Base-by-base conservation (phyloP, 2,329 filamentous ascomycete genomes). In the Ophiocordyceps camponoti-floridani region DNA sequence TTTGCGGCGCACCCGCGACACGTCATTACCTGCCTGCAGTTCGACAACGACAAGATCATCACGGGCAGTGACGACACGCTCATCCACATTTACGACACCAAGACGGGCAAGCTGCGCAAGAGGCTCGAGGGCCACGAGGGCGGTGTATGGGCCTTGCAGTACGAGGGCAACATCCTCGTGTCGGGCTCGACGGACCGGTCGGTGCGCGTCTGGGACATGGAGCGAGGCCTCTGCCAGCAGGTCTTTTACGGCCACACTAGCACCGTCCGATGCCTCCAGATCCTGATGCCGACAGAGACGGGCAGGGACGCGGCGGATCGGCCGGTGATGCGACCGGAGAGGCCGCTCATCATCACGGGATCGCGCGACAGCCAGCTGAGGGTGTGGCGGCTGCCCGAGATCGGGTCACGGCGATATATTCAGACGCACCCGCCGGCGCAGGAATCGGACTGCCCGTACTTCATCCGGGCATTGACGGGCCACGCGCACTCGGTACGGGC, bases 181-280 rank as follows among this genome's bases (percentile, higher is more conserved):
- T 98, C 91, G 14, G 91, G 91, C 2, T 95, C 88, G 7, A 98
- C 91, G 0, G 91, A 98, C 62, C 75, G 91, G 42, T 94, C 91
- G 11, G 91, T 98, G n/a, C 79, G 91, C n/a, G 89, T 98, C 0
- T 98, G 91, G 91, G 89, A 98, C 58, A 95, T 98, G 50, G 86
- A 94, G 56, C 82, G 82, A 54, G 91, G 88, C 1, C 75, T 84
- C 41, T 95, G 89, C 61, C 89, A 88, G 11, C 91, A 98, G 58
- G 82, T 94, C 1, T 98, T 98, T 59, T 88, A 95, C 57, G 93
- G 91, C 1, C 91, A 98, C 58, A 98, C 91, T 10, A 96, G 89
- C 40, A 98, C 91, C 13, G 91, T 98, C 4, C 81, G 91, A 50
- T 98, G 91, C 57, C 67, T 98, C 48, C 88, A 96, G 58, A 96